Conservation (phyloP, 73 alveolate genomes). For the Tetrahymena elliotti region DNA sequence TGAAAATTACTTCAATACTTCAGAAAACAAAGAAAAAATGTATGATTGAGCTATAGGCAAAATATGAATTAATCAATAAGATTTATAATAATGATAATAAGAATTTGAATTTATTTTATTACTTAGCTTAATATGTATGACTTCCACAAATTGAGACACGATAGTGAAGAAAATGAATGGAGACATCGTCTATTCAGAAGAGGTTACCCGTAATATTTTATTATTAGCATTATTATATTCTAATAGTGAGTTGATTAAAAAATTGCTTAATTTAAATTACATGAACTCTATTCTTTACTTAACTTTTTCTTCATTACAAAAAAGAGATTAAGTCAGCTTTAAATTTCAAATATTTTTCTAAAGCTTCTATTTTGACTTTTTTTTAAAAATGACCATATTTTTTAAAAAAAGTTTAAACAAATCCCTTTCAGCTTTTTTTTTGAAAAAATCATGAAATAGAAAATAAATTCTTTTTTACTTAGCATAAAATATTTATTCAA, state of each 20-base stretch:
- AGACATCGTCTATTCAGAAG: conserved; percentile 31
- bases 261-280: not conserved
- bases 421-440: too few species aligned
- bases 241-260: conserved; percentile 8
- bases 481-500: too few species aligned
- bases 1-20: not conserved
- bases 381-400: too few species aligned
- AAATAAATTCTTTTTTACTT: too few species aligned
- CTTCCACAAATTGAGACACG: conserved; percentile 64
- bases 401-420: too few species aligned
- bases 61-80: too few species aligned
- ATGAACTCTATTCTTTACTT: not conserved
- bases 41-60: too few species aligned
- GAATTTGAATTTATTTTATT: too few species aligned
- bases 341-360: too few species aligned
- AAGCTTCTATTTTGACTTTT: too few species aligned
- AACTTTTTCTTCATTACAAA: not conserved
- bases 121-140: conserved; percentile 84
- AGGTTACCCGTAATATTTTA: conserved; percentile 18
- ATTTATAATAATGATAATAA: too few species aligned
- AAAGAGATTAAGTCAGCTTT: too few species aligned
- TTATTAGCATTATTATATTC: not conserved
- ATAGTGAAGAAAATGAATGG: conserved; percentile 26
- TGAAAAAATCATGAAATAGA: not conserved
- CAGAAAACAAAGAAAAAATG: not conserved